These are phyloP conservation scores for Phytophthora parvispora DNA, from an alignment of 352 stramenopile genomes.

Conservation along the genomic window DNA sequence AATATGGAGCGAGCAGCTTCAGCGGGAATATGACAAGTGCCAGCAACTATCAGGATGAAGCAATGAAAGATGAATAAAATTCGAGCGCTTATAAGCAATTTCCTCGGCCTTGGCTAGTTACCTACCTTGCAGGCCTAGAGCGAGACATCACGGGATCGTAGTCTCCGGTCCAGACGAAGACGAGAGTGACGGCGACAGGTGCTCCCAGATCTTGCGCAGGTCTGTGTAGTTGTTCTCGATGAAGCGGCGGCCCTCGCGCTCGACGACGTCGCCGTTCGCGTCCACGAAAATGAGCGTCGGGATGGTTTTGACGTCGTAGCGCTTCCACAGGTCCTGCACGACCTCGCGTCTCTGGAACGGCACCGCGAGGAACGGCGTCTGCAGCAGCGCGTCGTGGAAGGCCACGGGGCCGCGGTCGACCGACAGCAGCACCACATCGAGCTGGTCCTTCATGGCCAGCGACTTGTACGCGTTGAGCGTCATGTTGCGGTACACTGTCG, in stretches of 20 bases:
- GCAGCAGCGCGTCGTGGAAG: constrained; percentile 67
- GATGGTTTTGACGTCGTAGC: constrained; percentile 79
- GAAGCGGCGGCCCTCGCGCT: constrained; percentile 69
- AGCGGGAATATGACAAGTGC: too few species aligned
- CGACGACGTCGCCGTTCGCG: constrained; percentile 64
- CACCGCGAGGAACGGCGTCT: constrained; percentile 69
- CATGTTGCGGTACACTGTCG: constrained; percentile 75
- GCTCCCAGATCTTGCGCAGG: constrained; percentile 69
- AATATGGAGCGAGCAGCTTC: too few species aligned
- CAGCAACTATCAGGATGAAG: background rate
- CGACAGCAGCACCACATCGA: constrained; percentile 75
- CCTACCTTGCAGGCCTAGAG: background rate
- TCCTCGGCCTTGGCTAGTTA: background rate
- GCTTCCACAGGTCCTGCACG: constrained; percentile 69
- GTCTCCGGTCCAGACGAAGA: constrained; percentile 15
- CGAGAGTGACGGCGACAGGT: constrained; percentile 37
- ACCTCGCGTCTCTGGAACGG: constrained; percentile 61
- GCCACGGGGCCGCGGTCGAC: constrained; percentile 63
- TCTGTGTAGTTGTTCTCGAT: constrained; percentile 75
- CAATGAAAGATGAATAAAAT: background rate
- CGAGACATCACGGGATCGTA: constrained; percentile 32
- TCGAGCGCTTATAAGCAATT: background rate
- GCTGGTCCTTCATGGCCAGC: constrained; percentile 62
- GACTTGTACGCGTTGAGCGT: constrained; percentile 63
- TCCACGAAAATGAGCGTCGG: constrained; percentile 78